Base-by-base conservation (phyloP, 179 eudicot genomes). In the Monotropa hypopitys region DNA sequence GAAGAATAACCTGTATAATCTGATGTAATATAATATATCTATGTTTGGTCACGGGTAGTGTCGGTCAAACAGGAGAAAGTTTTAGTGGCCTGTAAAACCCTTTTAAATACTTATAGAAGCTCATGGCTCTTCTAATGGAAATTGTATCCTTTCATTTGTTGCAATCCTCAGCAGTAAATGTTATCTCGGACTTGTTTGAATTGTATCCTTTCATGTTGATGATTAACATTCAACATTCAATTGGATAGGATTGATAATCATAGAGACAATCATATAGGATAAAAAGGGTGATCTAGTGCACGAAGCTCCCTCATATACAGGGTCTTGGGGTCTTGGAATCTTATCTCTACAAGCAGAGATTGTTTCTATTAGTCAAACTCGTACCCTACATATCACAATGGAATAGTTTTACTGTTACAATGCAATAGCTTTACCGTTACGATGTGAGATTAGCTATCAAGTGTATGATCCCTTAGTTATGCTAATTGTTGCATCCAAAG, bases 1-100 rank as follows among this genome's bases (percentile, higher is more conserved):
- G 62, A 91, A 92, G 88, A 88, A 88, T 57, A 80, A 84, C 77
- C 20, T 84, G 50, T 90, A 91, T 76, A 86, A 71, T 75, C 82
- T 87, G 59, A 80, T 92, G 84, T 92, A 81, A 83, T 71, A 56
- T 92, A 81, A 83, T 71, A 56, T 69, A 54, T 66, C 35, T 8
- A 51, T 16, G 54, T 7, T 43, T 40, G 61, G 45, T 63, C 56
- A 18, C 12, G 49, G 53, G 21, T 46, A 6, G n/a, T 45, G 43
- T 47, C 12, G 78, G 30, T 72, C 45, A 50, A 26, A 50, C 50
- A 15, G 20, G 28, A 5, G 63, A 18, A 56, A 65, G 28, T 77
- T n/a, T 26, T 1, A 2, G 20, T 51, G 42, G 40, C 62, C 3
- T 35, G 16, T 10, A 15, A 23, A 51, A 2, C 21, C n/a, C 72